These are phyloP conservation scores for Cetradonia linearis DNA, from an alignment of 495 filamentous ascomycete genomes.

Conservation along the genomic window DNA sequence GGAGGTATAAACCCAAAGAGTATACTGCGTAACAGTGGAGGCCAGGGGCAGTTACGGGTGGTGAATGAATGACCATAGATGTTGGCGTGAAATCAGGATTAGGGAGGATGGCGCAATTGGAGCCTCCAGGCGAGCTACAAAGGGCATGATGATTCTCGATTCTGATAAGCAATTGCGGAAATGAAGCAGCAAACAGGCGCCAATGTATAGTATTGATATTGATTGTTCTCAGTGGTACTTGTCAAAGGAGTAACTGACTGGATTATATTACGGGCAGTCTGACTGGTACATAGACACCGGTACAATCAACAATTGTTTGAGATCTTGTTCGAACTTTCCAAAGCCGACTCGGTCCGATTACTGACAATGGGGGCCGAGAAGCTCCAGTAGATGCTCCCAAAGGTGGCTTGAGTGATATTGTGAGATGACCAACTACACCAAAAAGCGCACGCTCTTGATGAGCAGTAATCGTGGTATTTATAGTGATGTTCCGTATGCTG, in stretches of 20 bases:
- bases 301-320: no score
- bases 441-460: no score
- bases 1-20: slow-evolving; percentile 18
- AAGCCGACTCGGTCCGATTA: neutral
- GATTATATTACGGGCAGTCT: neutral
- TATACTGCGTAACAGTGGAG: slow-evolving; percentile 20
- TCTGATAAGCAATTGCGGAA: neutral
- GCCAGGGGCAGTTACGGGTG: slow-evolving; percentile 12
- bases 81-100: neutral
- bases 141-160: neutral
- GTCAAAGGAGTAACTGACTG: neutral
- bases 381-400: no score
- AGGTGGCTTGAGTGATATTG: no score
- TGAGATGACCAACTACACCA: no score
- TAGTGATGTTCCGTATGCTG: no score
- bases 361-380: no score
- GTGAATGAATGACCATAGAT: slow-evolving; percentile 14
- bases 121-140: neutral
- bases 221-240: neutral
- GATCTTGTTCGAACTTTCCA: neutral
- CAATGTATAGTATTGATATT: neutral
- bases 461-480: no score
- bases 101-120: neutral
- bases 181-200: neutral
- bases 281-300: neutral